Evolutionary conservation across 2,329 filamentous ascomycete genomes (phyloP).

Genomic region (Zymoseptoria passerinii): DNA sequence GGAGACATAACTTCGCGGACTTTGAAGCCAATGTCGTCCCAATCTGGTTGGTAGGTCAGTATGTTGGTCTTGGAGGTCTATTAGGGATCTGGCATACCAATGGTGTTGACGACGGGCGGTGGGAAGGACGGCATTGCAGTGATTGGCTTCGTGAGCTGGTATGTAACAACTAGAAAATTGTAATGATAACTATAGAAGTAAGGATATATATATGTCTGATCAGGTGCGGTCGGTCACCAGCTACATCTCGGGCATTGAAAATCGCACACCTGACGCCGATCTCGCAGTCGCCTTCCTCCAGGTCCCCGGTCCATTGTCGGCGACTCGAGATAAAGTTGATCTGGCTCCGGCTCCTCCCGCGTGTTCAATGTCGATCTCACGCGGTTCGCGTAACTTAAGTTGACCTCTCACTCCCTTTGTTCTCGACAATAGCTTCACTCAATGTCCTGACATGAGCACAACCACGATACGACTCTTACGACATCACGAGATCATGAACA

Average conservation of each 20-base stretch:
- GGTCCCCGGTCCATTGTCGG: background rate
- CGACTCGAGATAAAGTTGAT: background rate
- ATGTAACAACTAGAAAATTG: background rate
- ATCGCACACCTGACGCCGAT: background rate
- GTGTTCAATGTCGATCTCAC: background rate
- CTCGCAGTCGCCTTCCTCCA: background rate
- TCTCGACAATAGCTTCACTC: background rate
- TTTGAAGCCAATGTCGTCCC: conserved; percentile 86
- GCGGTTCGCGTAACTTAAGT: too few species aligned
- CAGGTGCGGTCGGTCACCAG: background rate
- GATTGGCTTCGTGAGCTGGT: background rate
- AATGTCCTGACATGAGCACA: background rate
- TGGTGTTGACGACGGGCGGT: conserved; percentile 67
- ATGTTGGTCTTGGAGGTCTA: too few species aligned
- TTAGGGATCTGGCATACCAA: too few species aligned
- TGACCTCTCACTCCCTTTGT: too few species aligned
- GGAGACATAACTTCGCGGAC: conserved; percentile 68
- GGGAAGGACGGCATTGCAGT: conserved; percentile 49
- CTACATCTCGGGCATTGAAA: background rate
- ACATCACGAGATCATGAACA: background rate
- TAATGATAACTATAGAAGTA: background rate
- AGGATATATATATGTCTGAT: background rate
- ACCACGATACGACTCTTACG: background rate
- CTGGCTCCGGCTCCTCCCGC: background rate
- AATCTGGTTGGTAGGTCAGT: conserved; percentile 50